A percentile compares a stretch with the other conserved stretches of the same genome.
These are phyloP conservation scores for Mycena belliarum DNA, from an alignment of 768 basidiomycete species.

Conservation along the genomic window DNA sequence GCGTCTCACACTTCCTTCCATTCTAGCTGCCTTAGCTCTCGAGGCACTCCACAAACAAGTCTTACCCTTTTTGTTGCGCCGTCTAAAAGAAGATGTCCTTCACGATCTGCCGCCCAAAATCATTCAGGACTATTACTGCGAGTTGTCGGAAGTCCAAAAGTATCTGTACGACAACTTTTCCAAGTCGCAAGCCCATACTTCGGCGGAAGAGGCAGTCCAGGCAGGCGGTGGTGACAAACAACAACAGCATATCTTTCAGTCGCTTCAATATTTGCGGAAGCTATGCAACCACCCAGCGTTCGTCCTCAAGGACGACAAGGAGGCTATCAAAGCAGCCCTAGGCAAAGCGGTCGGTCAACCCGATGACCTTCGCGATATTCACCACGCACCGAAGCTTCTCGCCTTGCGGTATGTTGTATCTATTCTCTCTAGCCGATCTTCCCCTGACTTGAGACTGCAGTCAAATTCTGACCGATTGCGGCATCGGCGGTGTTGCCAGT, in stretches of 20 bases:
- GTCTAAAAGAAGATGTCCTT: slow-evolving; percentile 96
- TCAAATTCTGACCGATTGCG: slow-evolving; percentile 92
- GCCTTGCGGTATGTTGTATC: slow-evolving; percentile 72
- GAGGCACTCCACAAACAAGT: slow-evolving; percentile 99
- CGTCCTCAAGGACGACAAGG: slow-evolving; percentile 75
- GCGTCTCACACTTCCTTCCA: background rate
- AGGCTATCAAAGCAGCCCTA: slow-evolving; percentile 59
- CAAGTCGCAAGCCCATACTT: slow-evolving; percentile 66
- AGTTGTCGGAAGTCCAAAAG: slow-evolving; percentile 93
- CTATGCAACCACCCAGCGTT: slow-evolving; percentile 97
- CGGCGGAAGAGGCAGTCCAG: slow-evolving; percentile 67
- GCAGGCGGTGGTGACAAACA: slow-evolving; percentile 49
- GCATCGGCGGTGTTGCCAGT: slow-evolving; percentile 67
- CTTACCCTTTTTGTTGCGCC: slow-evolving; percentile 93
- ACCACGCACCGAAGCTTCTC: slow-evolving; percentile 90
- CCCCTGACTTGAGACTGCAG: slow-evolving; percentile 39
- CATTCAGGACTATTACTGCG: slow-evolving; percentile 99
- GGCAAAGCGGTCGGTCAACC: slow-evolving; percentile 51
- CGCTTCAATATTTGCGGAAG: slow-evolving; percentile 94
- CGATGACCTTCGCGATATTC: slow-evolving; percentile 67
- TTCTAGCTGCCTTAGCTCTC: slow-evolving; percentile 83
- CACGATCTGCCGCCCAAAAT: slow-evolving; percentile 97
- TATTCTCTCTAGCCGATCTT: background rate
- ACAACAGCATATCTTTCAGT: slow-evolving; percentile 94
- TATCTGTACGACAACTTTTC: slow-evolving; percentile 93